Evolutionary conservation across 768 basidiomycete genomes (phyloP).

Genomic region (Tulasnella sp.): DNA sequence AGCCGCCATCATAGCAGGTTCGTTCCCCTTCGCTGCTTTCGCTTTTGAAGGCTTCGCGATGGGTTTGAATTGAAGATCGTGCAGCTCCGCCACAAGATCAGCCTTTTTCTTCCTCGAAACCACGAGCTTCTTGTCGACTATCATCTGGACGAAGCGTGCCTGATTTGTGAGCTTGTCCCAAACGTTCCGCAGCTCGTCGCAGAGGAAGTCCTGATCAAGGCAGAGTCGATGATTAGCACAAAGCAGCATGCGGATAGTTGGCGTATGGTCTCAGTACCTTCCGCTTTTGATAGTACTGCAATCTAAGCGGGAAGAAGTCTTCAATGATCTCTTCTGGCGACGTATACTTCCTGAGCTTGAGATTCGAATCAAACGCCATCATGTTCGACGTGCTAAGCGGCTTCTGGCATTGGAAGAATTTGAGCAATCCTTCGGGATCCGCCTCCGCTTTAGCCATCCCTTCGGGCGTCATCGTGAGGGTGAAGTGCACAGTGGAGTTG

Average conservation of each 20-base stretch:
- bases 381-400: conserved; percentile 90
- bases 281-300: conserved; percentile 90
- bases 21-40: conserved; percentile 55
- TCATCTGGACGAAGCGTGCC: conserved; percentile 95
- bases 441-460: conserved; percentile 79
- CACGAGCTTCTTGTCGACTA: conserved; percentile 68
- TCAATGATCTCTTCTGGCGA: conserved; percentile 84
- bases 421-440: conserved; percentile 59
- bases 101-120: conserved; percentile 83
- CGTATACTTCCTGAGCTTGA: conserved; percentile 89
- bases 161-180: conserved; percentile 88
- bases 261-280: conserved; percentile 47
- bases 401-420: conserved; percentile 80
- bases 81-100: conserved; percentile 75
- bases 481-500: conserved; percentile 82
- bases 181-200: conserved; percentile 65
- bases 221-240: conserved; percentile 10
- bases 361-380: conserved; percentile 96
- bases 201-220: conserved; percentile 59
- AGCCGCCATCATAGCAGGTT: conserved; percentile 31
- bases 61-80: conserved; percentile 74
- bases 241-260: not conserved
- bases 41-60: conserved; percentile 74
- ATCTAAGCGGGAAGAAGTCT: conserved; percentile 81
- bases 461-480: conserved; percentile 67